These are phyloP conservation scores for Immersiella caudata DNA, from an alignment of 495 filamentous ascomycete species.

Conservation along the genomic window DNA sequence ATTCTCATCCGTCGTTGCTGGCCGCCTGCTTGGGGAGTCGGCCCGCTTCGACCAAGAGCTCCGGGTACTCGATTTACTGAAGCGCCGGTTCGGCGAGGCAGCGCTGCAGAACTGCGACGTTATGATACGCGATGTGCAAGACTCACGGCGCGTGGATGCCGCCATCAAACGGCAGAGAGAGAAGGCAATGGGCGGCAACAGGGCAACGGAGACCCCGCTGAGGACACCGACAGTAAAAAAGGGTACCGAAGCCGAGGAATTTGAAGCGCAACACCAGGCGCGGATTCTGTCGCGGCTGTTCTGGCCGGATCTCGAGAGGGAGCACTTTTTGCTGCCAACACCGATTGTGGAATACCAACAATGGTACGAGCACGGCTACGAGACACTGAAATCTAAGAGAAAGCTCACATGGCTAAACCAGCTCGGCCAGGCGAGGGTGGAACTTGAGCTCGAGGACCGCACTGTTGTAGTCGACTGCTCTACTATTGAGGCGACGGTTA, in stretches of 20 bases:
- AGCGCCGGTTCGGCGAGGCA: slow-evolving; percentile 82
- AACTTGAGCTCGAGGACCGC: slow-evolving; percentile 82
- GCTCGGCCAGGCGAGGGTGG: slow-evolving; percentile 77
- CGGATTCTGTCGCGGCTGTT: slow-evolving; percentile 91
- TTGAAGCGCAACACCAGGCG: slow-evolving; percentile 57
- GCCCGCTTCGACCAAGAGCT: slow-evolving; percentile 72
- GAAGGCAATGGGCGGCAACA: slow-evolving; percentile 27
- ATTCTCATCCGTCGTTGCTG: slow-evolving; percentile 80
- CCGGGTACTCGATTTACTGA: slow-evolving; percentile 81
- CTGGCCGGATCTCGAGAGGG: slow-evolving; percentile 84
- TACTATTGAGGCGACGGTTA: slow-evolving; percentile 87
- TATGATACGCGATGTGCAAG: slow-evolving; percentile 93
- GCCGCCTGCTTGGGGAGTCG: slow-evolving; percentile 75
- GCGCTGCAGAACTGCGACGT: slow-evolving; percentile 90
- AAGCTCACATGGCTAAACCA: slow-evolving; percentile 88
- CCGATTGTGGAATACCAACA: slow-evolving; percentile 65
- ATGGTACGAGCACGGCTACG: slow-evolving; percentile 76
- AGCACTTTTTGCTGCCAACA: slow-evolving; percentile 71
- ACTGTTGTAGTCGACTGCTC: slow-evolving; percentile 70
- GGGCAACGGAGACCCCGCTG: background rate
- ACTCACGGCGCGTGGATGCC: slow-evolving; percentile 73
- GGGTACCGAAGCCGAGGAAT: slow-evolving; percentile 21
- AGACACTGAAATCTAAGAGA: slow-evolving; percentile 73
- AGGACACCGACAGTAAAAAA: slow-evolving; percentile 25
- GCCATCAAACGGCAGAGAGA: slow-evolving; percentile 46